Evolutionary conservation across 768 basidiomycete species (phyloP), one percentile per base, ranked within the genome.

Genomic region (Trametes gibbosa): DNA sequence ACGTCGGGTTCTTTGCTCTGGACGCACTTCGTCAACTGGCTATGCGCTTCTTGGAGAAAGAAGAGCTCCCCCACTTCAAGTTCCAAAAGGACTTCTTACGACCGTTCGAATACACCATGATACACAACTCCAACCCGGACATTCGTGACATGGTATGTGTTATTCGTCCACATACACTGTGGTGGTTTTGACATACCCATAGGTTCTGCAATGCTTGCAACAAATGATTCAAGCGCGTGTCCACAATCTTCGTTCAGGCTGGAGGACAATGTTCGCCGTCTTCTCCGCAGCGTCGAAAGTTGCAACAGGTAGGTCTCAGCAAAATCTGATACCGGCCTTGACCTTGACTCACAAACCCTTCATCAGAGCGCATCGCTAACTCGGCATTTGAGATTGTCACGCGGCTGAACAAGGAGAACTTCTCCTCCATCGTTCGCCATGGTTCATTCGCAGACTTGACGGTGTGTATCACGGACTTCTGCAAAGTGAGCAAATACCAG

Each of bases 31-130:
- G 97, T 19, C 97, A 99, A 72, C 77, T 99, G 49, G 95, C 97
- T 3, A 97, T 97, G 94, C 87, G 97, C 37, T 99, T 99, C 74
- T 80, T 99, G 67, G 97, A 98, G 74, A 99, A 98, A 73, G 97
- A 98, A 69, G 97, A 99, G 72, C 71, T 99, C 59, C 85, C 95
- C 2, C 95, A 98, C 75, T 99, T 98, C 82, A 94, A 95, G 69
- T 99, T 99, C 73, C 97, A 99, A 69, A 99, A 98, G 74, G 96
- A 99, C 71, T 99, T 99, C 75, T 75, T 99, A 61, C 92, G 94
- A 69, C 97, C 97, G 0, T 99, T 98, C 70, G 95, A 98, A 74
- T 89, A 97, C 71, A 95, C 97, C 1, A 99, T 99, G 92, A 81
- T 89, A 43, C 90, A 98, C 70, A 99, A 98, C 72, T 83, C 88